phyloP scores from a whole-genome alignment of 176 grass and related monocot species.

The Secale cereale region DNA sequence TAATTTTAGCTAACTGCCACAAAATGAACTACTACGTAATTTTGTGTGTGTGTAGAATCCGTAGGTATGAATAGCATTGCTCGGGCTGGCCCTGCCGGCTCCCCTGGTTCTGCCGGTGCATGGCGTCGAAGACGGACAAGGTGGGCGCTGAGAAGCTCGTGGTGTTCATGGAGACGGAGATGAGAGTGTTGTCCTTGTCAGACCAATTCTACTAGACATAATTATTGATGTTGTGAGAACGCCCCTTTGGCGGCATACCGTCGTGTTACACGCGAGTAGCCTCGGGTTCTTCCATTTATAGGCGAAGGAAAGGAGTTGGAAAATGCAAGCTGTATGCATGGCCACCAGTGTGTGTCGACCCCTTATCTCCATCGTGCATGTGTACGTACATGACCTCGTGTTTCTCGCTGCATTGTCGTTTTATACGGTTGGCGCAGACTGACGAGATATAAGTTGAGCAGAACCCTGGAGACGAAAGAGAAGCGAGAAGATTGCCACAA shows the following conservation, averaged over 20 bases:
- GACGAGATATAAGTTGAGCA: background rate
- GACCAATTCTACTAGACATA: background rate
- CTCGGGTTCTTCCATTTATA: background rate
- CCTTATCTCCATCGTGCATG: background rate
- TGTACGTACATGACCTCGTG: background rate
- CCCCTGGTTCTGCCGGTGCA: too few species aligned
- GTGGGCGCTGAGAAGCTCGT: too few species aligned
- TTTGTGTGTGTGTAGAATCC: too few species aligned
- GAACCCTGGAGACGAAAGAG: background rate
- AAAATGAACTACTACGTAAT: too few species aligned
- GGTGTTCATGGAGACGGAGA: too few species aligned
- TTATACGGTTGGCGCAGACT: background rate
- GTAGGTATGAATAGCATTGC: too few species aligned
- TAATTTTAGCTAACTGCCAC: too few species aligned
- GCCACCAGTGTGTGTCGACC: background rate
- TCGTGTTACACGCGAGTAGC: background rate
- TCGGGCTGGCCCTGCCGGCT: too few species aligned
- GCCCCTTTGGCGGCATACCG: background rate
- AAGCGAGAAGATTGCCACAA: slow-evolving; percentile 10
- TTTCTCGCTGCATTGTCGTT: background rate
- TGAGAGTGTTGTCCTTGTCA: too few species aligned
- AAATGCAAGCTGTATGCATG: background rate
- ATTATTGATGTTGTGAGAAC: background rate
- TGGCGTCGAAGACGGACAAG: too few species aligned
- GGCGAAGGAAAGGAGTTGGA: background rate